Base-by-base conservation (phyloP, 768 basidiomycete genomes). In the Boletus subparvulus region DNA sequence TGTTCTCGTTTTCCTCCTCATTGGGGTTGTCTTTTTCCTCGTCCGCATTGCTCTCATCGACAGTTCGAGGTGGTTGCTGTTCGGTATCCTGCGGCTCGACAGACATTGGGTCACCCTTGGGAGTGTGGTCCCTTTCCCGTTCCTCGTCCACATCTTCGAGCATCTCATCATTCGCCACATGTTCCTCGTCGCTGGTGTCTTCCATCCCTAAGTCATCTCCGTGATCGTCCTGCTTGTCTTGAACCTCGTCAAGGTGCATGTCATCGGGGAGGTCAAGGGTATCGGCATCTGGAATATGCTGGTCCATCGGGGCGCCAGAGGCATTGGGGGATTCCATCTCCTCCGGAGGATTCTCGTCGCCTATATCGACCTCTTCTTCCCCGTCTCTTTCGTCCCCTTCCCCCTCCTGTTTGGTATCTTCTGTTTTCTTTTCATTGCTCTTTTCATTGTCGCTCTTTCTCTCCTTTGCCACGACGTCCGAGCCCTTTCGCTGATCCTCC, bases 211-310 rank as follows among this genome's bases (percentile, higher is more conserved):
- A 48, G 19, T 65, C 66, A 47, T 73, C 67, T n/a, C 13, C 60
- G 2, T 61, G 58, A 21, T 66, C 67, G 10, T 72, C 69, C 21
- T 53, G 59, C 32, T 72, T 67, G 45, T 72, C 71, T 30, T 57
- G 61, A 19, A 62, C 62, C 48, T 75, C 71, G 21, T 77, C 79
- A 26, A 95, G 69, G 51, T 92, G 77, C 73, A 96, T 78, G 59
- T 93, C 86, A 35, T 98, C 95, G 0, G 96, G 96, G 11, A 98
- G 79, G 65, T 98, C 90, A 43, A 98, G 80, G 6, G 85, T 86
- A 50, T 96, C 80, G 3, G 87, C 87, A 58, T 97, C 91, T 24
- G 81, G 86, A 44, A 93, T 73, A 56, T 85, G 78, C 19, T 93
- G 83, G 54, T 95, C 87, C 73, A 94, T 79, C 12, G 88, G 84